Percentiles rank a stretch among this genome's conserved stretches.
Evolutionary conservation across 179 eudicot species (phyloP).

Genomic region (Monotropa hypopitys): DNA sequence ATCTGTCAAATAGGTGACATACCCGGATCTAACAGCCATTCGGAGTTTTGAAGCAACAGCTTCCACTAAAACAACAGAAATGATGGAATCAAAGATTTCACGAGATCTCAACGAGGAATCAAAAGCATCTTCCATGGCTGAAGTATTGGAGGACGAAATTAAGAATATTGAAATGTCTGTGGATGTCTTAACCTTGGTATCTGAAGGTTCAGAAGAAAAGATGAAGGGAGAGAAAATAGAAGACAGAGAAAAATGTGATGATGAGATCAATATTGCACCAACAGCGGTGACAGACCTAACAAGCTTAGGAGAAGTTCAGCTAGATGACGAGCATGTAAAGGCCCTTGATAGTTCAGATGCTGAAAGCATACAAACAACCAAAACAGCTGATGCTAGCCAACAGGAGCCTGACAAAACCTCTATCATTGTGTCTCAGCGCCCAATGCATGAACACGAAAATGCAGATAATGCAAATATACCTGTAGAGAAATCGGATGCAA

Average conservation of each 20-base stretch:
- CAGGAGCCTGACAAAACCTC: constrained; percentile 5
- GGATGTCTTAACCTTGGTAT: not conserved
- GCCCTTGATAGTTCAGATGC: not conserved
- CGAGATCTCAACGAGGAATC: constrained; percentile 12
- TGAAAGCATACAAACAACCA: not conserved
- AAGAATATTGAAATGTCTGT: not conserved
- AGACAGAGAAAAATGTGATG: not conserved
- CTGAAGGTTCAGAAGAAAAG: constrained; percentile 7
- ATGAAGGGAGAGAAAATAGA: not conserved
- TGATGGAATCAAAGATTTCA: not conserved
- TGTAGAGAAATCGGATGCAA: constrained; percentile 4
- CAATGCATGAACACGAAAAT: constrained; percentile 3
- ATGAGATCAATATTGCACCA: not conserved
- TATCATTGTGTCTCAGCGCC: not conserved
- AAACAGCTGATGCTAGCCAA: not conserved
- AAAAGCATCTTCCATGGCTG: constrained; percentile 6
- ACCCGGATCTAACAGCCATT: not conserved
- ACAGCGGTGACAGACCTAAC: not conserved
- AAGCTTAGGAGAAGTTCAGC: not conserved
- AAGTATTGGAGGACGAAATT: constrained; percentile 12
- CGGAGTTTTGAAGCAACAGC: constrained; percentile 2
- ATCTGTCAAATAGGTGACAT: constrained; percentile 4
- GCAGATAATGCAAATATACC: not conserved
- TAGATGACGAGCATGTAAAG: constrained; percentile 3
- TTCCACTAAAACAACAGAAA: not conserved